Base-by-base conservation (phyloP, 345 rosid species). In the Populus simonii region DNA sequence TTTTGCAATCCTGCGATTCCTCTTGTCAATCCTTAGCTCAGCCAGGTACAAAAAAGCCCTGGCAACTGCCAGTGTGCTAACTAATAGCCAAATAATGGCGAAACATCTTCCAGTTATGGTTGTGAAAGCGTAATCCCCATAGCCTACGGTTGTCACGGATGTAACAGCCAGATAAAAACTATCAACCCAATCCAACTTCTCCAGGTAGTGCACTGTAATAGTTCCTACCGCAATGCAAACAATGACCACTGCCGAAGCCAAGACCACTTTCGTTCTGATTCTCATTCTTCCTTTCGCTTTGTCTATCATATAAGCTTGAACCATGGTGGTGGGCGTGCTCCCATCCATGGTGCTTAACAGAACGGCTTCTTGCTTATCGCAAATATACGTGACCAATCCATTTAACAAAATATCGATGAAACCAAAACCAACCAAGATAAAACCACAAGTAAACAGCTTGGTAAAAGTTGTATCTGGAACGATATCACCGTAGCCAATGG, bases 401-500 rank as follows among this genome's bases (percentile, higher is more conserved):
- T 84, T 79, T 7, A 92, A 88, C 84, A 92, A 78, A 63, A 90
- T 89, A 68, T 83, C 90, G 29, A 92, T 68, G 83, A 92, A 84
- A 20, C 96, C 93, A 29, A 92, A 92, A 8, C 93, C 93, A 10
- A 90, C 78, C 68, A 90, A 53, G 31, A 92, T 87, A 49, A 90
- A 90, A 12, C 7, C 83, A 70, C 89, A 86, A 22, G 96, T 85
- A 75, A 92, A 89, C 0, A 90, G 74, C 81, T 92, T 92, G 23
- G 90, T 86, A 61, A 88, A 87, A 12, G 88, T 80, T 1, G 90
- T 59, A 79, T 91, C 84, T 0, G 96, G 96, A 51, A 88, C 87
- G 17, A 92, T 90, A 61, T 92, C 96, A 0, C 93, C 93, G 43
- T 84, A 92, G 2, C 96, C 96, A 20, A 92, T 92, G 0, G 92